Evolutionary conservation across 2,329 filamentous ascomycete species (phyloP).

Genomic region (Fragosphaeria purpurea): DNA sequence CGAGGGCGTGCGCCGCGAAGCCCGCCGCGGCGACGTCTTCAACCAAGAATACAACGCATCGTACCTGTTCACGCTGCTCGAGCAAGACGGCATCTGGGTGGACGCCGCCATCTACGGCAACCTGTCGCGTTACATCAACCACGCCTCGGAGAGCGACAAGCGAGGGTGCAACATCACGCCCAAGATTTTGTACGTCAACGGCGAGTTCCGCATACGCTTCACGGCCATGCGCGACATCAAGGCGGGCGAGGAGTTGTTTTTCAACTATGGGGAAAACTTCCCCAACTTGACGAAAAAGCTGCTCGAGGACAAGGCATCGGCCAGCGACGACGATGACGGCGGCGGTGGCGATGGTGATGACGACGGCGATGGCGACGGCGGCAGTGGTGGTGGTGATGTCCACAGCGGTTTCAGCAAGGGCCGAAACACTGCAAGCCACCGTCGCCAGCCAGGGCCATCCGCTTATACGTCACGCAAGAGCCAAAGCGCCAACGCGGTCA

Average conservation of each 20-base stretch:
- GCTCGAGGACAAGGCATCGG: conserved; percentile 30
- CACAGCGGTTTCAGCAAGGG: too few relatives aligned
- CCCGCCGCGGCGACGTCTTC: conserved; percentile 48
- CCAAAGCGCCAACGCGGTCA: too few relatives aligned
- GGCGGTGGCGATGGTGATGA: not conserved
- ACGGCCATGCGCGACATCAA: conserved; percentile 56
- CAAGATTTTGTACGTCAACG: conserved; percentile 61
- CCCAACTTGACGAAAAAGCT: conserved; percentile 48
- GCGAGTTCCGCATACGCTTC: conserved; percentile 67
- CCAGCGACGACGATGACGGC: conserved; percentile 8
- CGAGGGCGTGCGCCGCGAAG: conserved; percentile 60
- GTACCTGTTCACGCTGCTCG: conserved; percentile 53
- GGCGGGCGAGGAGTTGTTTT: conserved; percentile 68
- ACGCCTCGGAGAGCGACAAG: conserved; percentile 45
- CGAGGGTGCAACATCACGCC: conserved; percentile 52
- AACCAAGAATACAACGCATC: conserved; percentile 53
- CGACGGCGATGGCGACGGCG: not conserved
- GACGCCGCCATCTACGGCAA: conserved; percentile 72
- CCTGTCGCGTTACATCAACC: conserved; percentile 75
- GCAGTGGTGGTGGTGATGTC: not conserved
- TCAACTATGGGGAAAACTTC: conserved; percentile 67
- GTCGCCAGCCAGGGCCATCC: too few relatives aligned
- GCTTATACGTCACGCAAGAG: too few relatives aligned
- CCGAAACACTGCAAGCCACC: too few relatives aligned
- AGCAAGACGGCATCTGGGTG: conserved; percentile 54